A percentile compares a stretch with the other conserved stretches of the same genome.
phyloP scores from a whole-genome alignment of 768 basidiomycete genomes.

The Fomitopsis pulvina region DNA sequence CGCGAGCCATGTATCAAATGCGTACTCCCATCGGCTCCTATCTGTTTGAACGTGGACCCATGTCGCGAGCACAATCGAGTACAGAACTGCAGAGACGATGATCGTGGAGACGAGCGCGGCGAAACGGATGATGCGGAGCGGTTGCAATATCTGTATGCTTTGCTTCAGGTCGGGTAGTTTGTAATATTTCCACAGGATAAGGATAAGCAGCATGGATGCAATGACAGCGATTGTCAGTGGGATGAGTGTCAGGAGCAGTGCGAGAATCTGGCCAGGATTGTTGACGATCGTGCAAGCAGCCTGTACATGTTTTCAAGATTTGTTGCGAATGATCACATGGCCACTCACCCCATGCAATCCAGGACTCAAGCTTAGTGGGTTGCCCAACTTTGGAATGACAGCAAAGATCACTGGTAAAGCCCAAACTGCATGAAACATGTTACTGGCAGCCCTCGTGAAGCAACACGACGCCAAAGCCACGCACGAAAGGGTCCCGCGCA shows the following conservation, averaged over 20 bases:
- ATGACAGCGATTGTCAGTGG: conserved; percentile 13
- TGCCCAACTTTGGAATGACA: conserved; percentile 5
- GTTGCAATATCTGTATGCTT: conserved; percentile 3
- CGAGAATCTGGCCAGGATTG: conserved; percentile 10
- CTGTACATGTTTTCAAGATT: conserved; percentile 1
- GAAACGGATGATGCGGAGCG: conserved; percentile 14
- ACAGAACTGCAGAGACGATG: conserved; percentile 14
- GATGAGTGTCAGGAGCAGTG: conserved; percentile 12
- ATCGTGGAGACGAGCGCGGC: conserved; percentile 12
- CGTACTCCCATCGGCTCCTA: not conserved
- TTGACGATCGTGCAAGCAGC: conserved; percentile 13
- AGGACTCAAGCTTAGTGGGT: not conserved
- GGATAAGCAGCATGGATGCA: conserved; percentile 4
- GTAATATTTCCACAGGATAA: conserved; percentile 11
- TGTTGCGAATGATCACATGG: not conserved
- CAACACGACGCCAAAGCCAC: not conserved
- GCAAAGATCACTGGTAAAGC: conserved; percentile 14
- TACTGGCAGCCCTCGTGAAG: not conserved
- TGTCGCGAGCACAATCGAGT: conserved; percentile 10
- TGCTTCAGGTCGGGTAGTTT: conserved; percentile 5
- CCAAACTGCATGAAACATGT: conserved; percentile 11
- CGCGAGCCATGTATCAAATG: not conserved
- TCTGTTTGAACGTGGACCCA: conserved; percentile 7
- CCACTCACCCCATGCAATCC: conserved; percentile 2
- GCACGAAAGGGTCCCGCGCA: conserved; percentile 15